Conservation (phyloP, 306 rosid genomes). For the Rubus parviflorus region DNA sequence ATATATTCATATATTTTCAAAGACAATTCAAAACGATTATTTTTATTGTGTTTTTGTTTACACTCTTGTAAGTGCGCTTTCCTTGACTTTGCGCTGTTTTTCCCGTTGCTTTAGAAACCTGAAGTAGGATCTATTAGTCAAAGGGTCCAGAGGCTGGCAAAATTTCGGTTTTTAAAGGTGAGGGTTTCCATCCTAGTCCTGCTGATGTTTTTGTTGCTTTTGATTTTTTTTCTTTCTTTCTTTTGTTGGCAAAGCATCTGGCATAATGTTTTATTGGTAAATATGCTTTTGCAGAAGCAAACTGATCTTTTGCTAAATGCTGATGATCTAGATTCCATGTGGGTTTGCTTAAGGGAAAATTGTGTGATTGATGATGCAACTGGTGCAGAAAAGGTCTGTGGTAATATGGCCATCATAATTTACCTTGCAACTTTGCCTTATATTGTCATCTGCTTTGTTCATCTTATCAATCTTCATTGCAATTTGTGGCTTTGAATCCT, state of each 20-base stretch:
- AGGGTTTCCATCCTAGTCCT: slow-evolving; percentile 9
- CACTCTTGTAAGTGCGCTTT: not conserved
- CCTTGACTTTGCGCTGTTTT: slow-evolving; percentile 15
- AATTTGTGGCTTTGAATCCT: not conserved
- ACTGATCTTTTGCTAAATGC: slow-evolving; percentile 94
- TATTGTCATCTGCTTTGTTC: not conserved
- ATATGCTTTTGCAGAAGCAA: slow-evolving; percentile 76
- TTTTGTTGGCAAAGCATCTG: slow-evolving; percentile 17
- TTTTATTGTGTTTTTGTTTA: not conserved
- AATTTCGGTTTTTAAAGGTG: slow-evolving; percentile 85
- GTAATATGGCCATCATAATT: slow-evolving; percentile 15
- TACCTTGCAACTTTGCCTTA: slow-evolving; percentile 20
- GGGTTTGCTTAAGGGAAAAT: slow-evolving; percentile 97
- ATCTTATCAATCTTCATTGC: not conserved
- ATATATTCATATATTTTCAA: not conserved
- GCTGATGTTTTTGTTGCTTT: slow-evolving; percentile 7
- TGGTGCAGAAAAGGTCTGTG: slow-evolving; percentile 89
- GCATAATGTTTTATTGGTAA: slow-evolving; percentile 23
- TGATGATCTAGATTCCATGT: slow-evolving; percentile 98
- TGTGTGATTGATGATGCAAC: slow-evolving; percentile 98
- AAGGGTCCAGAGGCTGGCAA: slow-evolving; percentile 93
- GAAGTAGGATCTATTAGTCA: slow-evolving; percentile 98
- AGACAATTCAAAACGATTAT: not conserved
- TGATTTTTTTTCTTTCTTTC: not conserved
- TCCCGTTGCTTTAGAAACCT: slow-evolving; percentile 71